Percentiles rank a stretch among this genome's conserved stretches.
Conservation (phyloP, 805 yeast genomes). For the Candida oleophila region DNA sequence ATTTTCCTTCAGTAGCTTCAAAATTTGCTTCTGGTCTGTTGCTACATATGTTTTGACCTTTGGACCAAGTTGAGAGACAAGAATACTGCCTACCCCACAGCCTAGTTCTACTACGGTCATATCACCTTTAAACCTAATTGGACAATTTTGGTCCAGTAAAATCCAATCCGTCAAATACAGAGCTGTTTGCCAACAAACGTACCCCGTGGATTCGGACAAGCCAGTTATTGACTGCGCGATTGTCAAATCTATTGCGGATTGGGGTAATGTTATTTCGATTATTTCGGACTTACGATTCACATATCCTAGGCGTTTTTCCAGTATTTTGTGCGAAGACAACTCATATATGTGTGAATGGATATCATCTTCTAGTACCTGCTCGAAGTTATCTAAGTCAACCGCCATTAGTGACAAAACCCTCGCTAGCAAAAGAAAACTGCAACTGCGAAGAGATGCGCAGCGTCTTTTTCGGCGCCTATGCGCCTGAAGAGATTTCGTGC, state of each 20-base stretch:
- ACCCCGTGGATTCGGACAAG: conserved; percentile 46
- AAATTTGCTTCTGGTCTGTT: conserved; percentile 56
- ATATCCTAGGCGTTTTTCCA: conserved; percentile 32
- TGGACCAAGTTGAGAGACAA: conserved; percentile 40
- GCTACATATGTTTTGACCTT: conserved; percentile 43
- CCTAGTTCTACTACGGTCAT: conserved; percentile 55
- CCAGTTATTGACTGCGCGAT: conserved; percentile 35
- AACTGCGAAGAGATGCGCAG: no score
- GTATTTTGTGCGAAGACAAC: conserved; percentile 20
- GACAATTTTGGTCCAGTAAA: conserved; percentile 23
- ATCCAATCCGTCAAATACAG: conserved; percentile 55
- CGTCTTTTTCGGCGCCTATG: no score
- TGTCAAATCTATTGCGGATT: conserved; percentile 21
- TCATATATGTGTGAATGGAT: conserved; percentile 32
- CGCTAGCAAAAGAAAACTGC: background rate
- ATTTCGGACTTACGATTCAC: conserved; percentile 26
- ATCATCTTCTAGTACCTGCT: conserved; percentile 7
- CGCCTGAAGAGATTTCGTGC: no score
- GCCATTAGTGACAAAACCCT: background rate
- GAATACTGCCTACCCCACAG: conserved; percentile 57
- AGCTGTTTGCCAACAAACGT: conserved; percentile 58
- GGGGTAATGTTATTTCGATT: conserved; percentile 21
- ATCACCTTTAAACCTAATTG: conserved; percentile 17
- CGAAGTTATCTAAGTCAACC: background rate
- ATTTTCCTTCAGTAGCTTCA: conserved; percentile 50